Percentiles rank a stretch among this genome's conserved stretches.
Evolutionary conservation across 768 basidiomycete genomes (phyloP).

Genomic region (Naematelia aurantialba): DNA sequence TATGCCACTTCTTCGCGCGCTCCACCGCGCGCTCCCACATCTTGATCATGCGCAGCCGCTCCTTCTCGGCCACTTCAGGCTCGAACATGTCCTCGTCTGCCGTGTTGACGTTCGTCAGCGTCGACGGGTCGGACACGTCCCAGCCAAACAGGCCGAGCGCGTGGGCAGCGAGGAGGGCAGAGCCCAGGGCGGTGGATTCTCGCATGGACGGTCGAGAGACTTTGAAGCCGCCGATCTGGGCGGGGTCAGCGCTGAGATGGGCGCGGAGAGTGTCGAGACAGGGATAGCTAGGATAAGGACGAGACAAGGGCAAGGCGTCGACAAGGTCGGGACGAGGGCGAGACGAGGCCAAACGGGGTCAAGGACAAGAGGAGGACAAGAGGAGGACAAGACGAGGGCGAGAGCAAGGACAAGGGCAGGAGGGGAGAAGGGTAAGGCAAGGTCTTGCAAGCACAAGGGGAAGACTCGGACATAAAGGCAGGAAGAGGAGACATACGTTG

Average conservation of each 20-base stretch:
- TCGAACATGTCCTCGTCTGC: conserved; percentile 70
- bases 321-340: too few species aligned
- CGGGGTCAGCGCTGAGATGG: not conserved
- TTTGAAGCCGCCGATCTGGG: conserved; percentile 81
- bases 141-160: conserved; percentile 86
- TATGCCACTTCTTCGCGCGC: conserved; percentile 77
- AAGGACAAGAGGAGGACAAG: not conserved
- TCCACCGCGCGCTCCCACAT: conserved; percentile 89
- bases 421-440: too few species aligned
- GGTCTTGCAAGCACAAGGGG: not conserved
- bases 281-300: too few species aligned
- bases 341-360: too few species aligned
- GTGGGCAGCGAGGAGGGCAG: conserved; percentile 85
- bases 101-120: conserved; percentile 79
- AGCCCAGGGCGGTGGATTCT: conserved; percentile 94
- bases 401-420: too few species aligned
- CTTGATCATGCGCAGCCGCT: conserved; percentile 64
- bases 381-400: too few species aligned
- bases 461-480: not conserved
- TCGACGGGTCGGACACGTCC: conserved; percentile 79
- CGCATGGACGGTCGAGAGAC: conserved; percentile 93
- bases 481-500: conserved; percentile 30
- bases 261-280: conserved; percentile 55
- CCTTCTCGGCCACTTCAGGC: conserved; percentile 57
- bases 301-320: too few species aligned